Evolutionary conservation across 1,284 basidiomycete species (phyloP).

Genomic region (Sporisorium scitamineum): DNA sequence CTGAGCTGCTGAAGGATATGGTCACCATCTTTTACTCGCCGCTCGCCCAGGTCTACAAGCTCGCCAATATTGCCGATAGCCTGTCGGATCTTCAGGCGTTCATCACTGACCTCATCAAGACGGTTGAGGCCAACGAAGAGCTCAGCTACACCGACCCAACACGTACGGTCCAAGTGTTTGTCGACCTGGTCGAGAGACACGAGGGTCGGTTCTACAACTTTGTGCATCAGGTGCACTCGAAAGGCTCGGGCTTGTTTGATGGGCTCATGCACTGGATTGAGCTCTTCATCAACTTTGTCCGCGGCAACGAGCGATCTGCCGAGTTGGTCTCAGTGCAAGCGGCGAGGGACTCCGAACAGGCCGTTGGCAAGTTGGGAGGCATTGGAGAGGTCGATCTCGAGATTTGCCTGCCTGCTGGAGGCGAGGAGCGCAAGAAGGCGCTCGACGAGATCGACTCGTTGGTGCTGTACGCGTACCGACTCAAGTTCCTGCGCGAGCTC

Average conservation of each 20-base stretch:
- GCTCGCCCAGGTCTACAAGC: slow-evolving; percentile 97
- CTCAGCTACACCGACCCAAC: slow-evolving; percentile 85
- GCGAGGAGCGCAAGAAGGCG: slow-evolving; percentile 49
- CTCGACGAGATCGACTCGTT: slow-evolving; percentile 65
- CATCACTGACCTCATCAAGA: slow-evolving; percentile 93
- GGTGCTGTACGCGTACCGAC: slow-evolving; percentile 64
- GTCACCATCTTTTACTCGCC: slow-evolving; percentile 99
- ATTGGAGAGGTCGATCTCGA: slow-evolving; percentile 65
- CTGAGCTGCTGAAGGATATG: slow-evolving; percentile 96
- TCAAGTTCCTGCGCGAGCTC: slow-evolving; percentile 65
- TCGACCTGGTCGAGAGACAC: slow-evolving; percentile 91
- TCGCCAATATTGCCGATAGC: slow-evolving; percentile 95
- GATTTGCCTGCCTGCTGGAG: slow-evolving; percentile 62
- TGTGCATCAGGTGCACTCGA: slow-evolving; percentile 98
- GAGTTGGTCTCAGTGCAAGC: slow-evolving; percentile 73
- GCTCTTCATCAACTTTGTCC: slow-evolving; percentile 88
- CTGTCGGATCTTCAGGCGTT: slow-evolving; percentile 92
- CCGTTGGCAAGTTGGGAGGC: slow-evolving; percentile 30
- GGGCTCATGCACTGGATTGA: slow-evolving; percentile 97
- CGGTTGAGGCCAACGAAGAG: slow-evolving; percentile 91
- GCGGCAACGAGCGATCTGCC: slow-evolving; percentile 79
- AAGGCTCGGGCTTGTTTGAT: slow-evolving; percentile 93
- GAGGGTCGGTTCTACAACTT: slow-evolving; percentile 96
- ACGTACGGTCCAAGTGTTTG: slow-evolving; percentile 89
- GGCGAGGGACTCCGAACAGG: slow-evolving; percentile 3